Percentiles rank a stretch among this genome's conserved stretches.
phyloP scores from a whole-genome alignment of 306 rosid species.

The Prunus mira region DNA sequence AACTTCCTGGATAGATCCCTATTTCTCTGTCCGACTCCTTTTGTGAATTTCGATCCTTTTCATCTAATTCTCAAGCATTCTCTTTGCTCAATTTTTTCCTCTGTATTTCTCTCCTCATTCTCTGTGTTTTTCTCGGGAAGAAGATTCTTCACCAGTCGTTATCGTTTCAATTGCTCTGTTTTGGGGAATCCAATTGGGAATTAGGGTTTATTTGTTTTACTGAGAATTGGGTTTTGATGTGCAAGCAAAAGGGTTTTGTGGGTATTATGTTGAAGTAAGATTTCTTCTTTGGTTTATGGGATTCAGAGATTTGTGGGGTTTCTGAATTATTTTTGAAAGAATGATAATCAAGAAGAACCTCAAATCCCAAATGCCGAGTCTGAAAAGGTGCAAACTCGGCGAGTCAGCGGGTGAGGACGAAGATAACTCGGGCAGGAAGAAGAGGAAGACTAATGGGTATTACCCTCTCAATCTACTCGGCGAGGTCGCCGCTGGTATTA shows the following conservation, averaged over 20 bases:
- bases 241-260: conserved; percentile 28
- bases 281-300: conserved; percentile 5
- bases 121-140: neutral
- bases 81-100: conserved; percentile 24
- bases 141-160: conserved; percentile 9
- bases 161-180: conserved; percentile 67
- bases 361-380: conserved; percentile 97
- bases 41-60: conserved; percentile 23
- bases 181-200: conserved; percentile 19
- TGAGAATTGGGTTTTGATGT: conserved; percentile 6
- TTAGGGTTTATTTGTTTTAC: conserved; percentile 65
- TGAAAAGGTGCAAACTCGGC: conserved; percentile 72
- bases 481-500: conserved; percentile 77
- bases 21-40: conserved; percentile 33
- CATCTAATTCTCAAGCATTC: conserved; percentile 35
- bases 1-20: conserved; percentile 51
- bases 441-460: conserved; percentile 67
- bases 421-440: conserved; percentile 63
- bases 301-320: conserved; percentile 26
- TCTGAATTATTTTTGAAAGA: conserved; percentile 7
- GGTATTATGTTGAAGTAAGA: conserved; percentile 8
- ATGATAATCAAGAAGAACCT: conserved; percentile 94
- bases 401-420: conserved; percentile 75
- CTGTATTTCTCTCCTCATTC: neutral
- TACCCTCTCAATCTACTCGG: conserved; percentile 85